These are phyloP conservation scores for Tolypocladium inflatum DNA, from an alignment of 2,329 filamentous ascomycete genomes.

Conservation along the genomic window DNA sequence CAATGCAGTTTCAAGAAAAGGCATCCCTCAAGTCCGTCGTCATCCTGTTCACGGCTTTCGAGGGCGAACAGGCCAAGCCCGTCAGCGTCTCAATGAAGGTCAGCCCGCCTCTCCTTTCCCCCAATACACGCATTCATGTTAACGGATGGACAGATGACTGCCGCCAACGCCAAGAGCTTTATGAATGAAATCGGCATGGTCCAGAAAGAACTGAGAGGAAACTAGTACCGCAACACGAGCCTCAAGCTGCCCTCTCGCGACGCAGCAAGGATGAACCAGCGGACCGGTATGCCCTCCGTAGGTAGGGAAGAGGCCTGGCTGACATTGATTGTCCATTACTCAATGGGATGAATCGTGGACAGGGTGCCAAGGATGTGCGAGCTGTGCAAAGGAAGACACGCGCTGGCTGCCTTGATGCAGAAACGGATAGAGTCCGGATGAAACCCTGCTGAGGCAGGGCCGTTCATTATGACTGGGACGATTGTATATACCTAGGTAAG, in stretches of 20 bases:
- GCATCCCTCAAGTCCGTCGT: conserved; percentile 62
- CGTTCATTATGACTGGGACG: neutral
- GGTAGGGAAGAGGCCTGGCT: neutral
- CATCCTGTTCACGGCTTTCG: conserved; percentile 57
- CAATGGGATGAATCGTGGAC: neutral
- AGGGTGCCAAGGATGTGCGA: neutral
- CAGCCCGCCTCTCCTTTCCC: conserved; percentile 12
- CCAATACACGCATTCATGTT: neutral
- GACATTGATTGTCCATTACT: neutral
- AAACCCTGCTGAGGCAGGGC: neutral
- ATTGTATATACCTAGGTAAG: neutral
- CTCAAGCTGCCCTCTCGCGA: neutral
- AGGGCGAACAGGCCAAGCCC: conserved; percentile 43
- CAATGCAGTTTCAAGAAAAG: conserved; percentile 71
- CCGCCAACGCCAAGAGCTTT: conserved; percentile 42
- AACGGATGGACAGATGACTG: conserved; percentile 36
- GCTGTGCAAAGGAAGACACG: neutral
- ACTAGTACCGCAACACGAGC: conserved; percentile 12
- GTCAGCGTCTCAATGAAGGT: conserved; percentile 55
- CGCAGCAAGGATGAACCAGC: neutral
- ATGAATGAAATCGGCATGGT: conserved; percentile 38
- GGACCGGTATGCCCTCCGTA: neutral
- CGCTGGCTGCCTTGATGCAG: neutral
- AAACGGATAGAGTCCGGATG: neutral
- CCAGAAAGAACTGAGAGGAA: conserved; percentile 38